Conservation (phyloP, 2,329 filamentous ascomycete genomes). For the Trichoderma asperellum region DNA sequence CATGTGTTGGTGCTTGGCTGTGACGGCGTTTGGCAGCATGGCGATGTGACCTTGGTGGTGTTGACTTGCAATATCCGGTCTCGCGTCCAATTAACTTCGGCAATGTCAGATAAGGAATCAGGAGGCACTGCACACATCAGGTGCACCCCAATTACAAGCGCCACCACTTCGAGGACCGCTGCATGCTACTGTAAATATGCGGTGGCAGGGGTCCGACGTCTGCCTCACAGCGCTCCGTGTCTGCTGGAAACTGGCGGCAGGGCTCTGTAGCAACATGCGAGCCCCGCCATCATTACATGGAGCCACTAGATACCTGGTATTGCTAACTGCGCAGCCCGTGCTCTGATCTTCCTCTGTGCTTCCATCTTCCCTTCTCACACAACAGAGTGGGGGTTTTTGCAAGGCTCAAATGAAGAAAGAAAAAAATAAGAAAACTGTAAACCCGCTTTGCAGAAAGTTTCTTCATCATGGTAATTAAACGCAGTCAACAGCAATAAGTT, state of each 20-base stretch:
- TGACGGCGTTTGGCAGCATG: background rate
- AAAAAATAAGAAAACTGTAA: background rate
- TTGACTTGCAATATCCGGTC: background rate
- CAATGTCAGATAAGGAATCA: background rate
- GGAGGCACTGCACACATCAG: background rate
- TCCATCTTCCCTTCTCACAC: background rate
- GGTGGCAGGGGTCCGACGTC: background rate
- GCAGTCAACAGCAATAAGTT: constrained; percentile 2
- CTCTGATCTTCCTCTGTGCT: background rate
- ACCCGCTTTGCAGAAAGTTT: constrained; percentile 1
- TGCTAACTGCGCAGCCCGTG: background rate
- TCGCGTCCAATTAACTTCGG: background rate
- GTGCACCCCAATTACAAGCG: background rate
- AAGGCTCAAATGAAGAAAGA: background rate
- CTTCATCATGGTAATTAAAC: constrained; percentile 8
- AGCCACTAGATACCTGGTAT: too few relatives aligned
- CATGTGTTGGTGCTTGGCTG: background rate
- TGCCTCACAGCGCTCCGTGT: background rate
- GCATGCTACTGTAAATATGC: background rate
- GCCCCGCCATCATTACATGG: background rate
- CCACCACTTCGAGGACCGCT: background rate
- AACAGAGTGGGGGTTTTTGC: background rate
- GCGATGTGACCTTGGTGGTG: constrained; percentile 3
- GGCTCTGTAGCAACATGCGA: background rate
- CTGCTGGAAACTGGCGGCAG: constrained; percentile 9